Conservation (phyloP, 495 filamentous ascomycete genomes). For the Penicillium coprophilum region DNA sequence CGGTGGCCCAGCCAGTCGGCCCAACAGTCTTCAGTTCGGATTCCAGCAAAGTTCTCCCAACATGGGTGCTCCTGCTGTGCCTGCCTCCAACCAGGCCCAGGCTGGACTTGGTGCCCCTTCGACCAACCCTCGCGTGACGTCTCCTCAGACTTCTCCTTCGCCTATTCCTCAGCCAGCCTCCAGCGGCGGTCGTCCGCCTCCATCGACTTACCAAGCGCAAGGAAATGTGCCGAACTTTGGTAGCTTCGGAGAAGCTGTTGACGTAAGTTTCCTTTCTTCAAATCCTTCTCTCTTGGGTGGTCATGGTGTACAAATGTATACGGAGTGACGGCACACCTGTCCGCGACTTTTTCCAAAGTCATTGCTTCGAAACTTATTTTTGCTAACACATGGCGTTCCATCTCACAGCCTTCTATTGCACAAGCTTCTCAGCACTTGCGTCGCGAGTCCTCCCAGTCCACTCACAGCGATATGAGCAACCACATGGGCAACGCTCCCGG, state of each 20-base stretch:
- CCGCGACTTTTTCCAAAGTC: constrained; percentile 10
- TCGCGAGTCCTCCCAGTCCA: constrained; percentile 77
- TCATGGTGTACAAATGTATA: neutral
- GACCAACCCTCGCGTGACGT: constrained; percentile 63
- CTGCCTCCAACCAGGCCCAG: constrained; percentile 49
- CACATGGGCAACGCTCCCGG: constrained; percentile 50
- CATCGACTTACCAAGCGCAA: constrained; percentile 63
- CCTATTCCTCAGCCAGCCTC: constrained; percentile 85
- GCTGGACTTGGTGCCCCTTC: constrained; percentile 61
- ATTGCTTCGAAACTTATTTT: constrained; percentile 4
- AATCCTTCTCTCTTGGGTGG: constrained; percentile 18
- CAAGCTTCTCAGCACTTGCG: constrained; percentile 72
- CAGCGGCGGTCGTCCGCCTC: constrained; percentile 79
- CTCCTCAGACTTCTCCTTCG: constrained; percentile 76
- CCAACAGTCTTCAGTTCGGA: constrained; percentile 74
- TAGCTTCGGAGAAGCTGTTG: constrained; percentile 65
- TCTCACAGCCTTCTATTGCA: constrained; percentile 58
- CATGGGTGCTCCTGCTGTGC: constrained; percentile 48
- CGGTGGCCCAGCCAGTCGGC: constrained; percentile 62
- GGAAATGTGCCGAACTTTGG: constrained; percentile 73
- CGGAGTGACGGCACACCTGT: constrained; percentile 5
- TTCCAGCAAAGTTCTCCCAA: constrained; percentile 68
- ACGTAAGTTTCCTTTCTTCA: constrained; percentile 57
- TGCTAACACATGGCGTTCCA: constrained; percentile 55
- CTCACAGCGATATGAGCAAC: constrained; percentile 73